Conservation (phyloP, 306 rosid genomes). For the Hippophae tibetana region DNA sequence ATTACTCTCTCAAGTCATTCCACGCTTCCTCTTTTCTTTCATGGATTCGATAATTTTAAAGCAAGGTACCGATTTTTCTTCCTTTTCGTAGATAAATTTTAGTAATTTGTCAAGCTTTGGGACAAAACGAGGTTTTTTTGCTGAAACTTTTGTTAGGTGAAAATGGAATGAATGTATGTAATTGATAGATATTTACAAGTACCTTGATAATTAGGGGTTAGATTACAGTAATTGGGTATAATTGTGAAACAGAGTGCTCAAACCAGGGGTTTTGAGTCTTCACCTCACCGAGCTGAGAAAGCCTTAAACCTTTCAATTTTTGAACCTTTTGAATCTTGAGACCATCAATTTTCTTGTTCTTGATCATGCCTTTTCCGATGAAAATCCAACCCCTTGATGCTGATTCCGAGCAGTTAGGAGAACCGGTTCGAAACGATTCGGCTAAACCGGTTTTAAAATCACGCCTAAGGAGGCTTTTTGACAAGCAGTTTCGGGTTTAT, state of each 20-base stretch:
- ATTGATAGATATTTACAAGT: too few species aligned
- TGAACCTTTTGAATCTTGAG: neutral
- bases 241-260: too few species aligned
- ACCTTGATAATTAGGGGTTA: too few species aligned
- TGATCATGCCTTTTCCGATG: conserved; percentile 67
- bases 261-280: neutral
- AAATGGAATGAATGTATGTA: too few species aligned
- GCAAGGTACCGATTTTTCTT: conserved; percentile 20
- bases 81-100: conserved; percentile 8
- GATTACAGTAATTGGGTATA: too few species aligned
- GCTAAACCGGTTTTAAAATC: conserved; percentile 73
- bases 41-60: conserved; percentile 19
- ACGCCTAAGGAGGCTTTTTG: conserved; percentile 72
- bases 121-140: too few species aligned
- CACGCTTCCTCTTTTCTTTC: conserved; percentile 4
- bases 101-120: neutral
- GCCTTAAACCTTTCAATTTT: neutral
- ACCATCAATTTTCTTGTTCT: neutral
- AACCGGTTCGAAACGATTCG: conserved; percentile 41
- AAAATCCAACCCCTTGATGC: conserved; percentile 84
- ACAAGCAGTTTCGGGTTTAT: conserved; percentile 62
- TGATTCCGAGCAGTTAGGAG: conserved; percentile 44
- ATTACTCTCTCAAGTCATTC: conserved; percentile 20
- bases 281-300: neutral
- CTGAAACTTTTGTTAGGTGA: too few species aligned